Evolutionary conservation across 192 early-diverging fungal genomes (phyloP).

Genomic region (Mortierella alpina): DNA sequence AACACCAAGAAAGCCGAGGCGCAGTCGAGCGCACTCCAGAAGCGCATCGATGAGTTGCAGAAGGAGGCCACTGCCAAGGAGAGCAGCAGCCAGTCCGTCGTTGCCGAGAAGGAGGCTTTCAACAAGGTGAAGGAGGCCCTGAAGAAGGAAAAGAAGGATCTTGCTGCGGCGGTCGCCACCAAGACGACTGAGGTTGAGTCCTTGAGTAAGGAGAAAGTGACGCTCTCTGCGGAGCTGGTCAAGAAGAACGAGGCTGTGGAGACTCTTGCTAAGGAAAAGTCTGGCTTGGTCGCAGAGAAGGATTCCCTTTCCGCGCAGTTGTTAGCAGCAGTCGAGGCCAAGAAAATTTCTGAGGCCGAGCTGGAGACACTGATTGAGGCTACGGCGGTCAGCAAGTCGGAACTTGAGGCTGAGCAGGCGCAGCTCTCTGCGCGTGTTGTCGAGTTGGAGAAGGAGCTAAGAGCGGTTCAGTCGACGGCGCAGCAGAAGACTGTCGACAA

Average conservation of each 20-base stretch:
- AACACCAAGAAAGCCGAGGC: conserved; percentile 34
- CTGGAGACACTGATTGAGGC: conserved; percentile 21
- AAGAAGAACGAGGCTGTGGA: conserved; percentile 9
- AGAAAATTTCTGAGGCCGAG: conserved; percentile 18
- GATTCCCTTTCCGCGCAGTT: conserved; percentile 5
- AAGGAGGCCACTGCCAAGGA: conserved; percentile 30
- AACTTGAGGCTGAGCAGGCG: conserved; percentile 19
- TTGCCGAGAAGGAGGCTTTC: conserved; percentile 36
- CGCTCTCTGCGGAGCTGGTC: not conserved
- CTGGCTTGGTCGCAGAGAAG: not conserved
- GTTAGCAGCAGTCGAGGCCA: conserved; percentile 13
- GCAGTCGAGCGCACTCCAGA: conserved; percentile 18
- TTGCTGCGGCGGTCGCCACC: conserved; percentile 8
- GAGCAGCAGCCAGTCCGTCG: conserved; percentile 12
- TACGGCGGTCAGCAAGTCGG: conserved; percentile 5
- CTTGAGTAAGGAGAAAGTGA: conserved; percentile 20
- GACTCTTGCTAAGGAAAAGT: conserved; percentile 5
- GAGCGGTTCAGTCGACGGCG: not conserved
- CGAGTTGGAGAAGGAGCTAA: conserved; percentile 36
- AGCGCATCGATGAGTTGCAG: conserved; percentile 43
- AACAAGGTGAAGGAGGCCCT: conserved; percentile 14
- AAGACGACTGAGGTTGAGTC: conserved; percentile 9
- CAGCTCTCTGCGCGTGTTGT: conserved; percentile 17
- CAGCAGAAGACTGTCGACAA: conserved; percentile 14
- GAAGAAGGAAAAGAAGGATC: conserved; percentile 30